Base-by-base conservation (phyloP, 2,329 filamentous ascomycete species). In the Elsinoe ampelina region DNA sequence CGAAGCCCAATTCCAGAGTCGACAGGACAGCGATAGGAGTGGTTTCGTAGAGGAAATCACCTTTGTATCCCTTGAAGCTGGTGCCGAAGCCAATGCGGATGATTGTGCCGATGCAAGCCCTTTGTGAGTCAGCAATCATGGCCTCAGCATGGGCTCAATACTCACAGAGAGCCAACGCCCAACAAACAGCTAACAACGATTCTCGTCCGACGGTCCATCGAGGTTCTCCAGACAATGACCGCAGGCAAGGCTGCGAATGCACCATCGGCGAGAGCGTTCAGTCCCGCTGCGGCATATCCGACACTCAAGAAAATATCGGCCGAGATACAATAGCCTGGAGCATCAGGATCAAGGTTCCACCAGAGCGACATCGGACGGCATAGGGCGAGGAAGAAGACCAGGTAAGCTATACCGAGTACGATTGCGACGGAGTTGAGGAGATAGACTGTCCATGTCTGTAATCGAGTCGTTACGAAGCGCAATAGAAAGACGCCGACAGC, bases 401-500 rank as follows among this genome's bases (percentile, higher is more conserved):
- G 74, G 61, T 79, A 80, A 6, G 73, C 66, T 1, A 73, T 60
- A 2, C 77, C 75, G 48, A 78, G 71, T 5, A 75, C 45, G 1
- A 72, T 66, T 1, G 76, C 73, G 7, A 73, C 65, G 15, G 63
- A 62, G 61, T 80, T 75, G 12, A 79, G 68, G 10, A 65, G 57
- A 58, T 72, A 72, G 39, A 80, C 73, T 57, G 75, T 71, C 61
- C 68, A 68, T 32, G 72, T 67, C 56, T 81, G 77, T n/a, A 68
- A 57, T 36, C 63, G 68, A 39, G 71, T 67, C 32, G 75, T 67
- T 1, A 77, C 76, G 17, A 82, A 71, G 51, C 78, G 75, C 13
- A 81, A 72, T 39, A 81, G 72, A 58, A 80, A 78, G n/a, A 79
- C 67, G 3, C 72, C 76, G 51, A 82, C 76, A 1, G 78, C 75